Conservation (phyloP, 371 early-diverging fungal genomes). For the Batrachochytrium dendrobatidis region DNA sequence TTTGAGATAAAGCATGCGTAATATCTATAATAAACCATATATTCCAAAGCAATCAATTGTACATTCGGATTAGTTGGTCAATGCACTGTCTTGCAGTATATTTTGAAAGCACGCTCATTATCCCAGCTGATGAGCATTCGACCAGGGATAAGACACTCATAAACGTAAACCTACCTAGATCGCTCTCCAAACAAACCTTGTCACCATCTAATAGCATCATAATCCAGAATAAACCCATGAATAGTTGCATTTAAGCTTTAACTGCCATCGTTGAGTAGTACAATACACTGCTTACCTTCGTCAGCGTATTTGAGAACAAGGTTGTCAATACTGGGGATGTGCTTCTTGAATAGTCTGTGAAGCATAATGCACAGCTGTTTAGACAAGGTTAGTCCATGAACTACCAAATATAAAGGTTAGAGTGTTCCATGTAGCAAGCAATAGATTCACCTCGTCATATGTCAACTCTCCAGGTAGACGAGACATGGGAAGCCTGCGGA, state of each 20-base stretch:
- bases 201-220: slow-evolving; percentile 4
- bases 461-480: slow-evolving; percentile 13
- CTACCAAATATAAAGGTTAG: no score
- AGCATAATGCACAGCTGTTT: slow-evolving; percentile 10
- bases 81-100: no score
- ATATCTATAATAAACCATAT: no score
- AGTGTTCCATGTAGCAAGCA: no score
- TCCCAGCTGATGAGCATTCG: no score
- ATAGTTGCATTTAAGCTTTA: neutral
- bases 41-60: no score
- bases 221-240: neutral
- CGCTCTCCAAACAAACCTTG: slow-evolving; percentile 10
- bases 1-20: slow-evolving; percentile 9
- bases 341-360: slow-evolving; percentile 6
- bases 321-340: slow-evolving; percentile 2
- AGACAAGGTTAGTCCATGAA: no score
- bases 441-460: slow-evolving; percentile 9
- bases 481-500: slow-evolving; percentile 14
- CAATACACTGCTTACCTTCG: neutral
- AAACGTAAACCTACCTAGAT: slow-evolving; percentile 6
- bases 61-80: no score
- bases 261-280: neutral
- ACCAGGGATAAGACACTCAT: no score
- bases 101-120: no score
- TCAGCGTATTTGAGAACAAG: slow-evolving; percentile 10